Evolutionary conservation across 345 rosid genomes (phyloP).

Genomic region (Clarkia xantiana): DNA sequence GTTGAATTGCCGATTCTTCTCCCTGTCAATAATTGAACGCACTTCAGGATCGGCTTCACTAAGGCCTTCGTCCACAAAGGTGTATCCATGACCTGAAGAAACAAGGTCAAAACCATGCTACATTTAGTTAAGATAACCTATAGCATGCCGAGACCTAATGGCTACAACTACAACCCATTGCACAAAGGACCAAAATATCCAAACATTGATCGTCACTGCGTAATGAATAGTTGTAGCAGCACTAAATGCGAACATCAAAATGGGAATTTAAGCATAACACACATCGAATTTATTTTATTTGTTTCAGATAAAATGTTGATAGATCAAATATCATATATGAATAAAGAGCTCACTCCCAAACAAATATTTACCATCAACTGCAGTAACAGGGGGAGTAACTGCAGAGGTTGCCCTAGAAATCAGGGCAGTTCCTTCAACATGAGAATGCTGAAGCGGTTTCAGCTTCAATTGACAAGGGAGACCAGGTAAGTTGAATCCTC

Average conservation of each 20-base stretch:
- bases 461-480: slow-evolving; percentile 29
- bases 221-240: no score
- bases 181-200: not conserved
- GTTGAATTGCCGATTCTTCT: slow-evolving; percentile 74
- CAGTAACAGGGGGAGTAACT: slow-evolving; percentile 34
- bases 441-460: slow-evolving; percentile 23
- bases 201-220: no score
- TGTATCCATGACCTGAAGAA: slow-evolving; percentile 26
- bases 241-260: no score
- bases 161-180: not conserved
- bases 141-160: no score
- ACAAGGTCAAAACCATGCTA: not conserved
- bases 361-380: slow-evolving; percentile 27
- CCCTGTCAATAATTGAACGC: slow-evolving; percentile 41
- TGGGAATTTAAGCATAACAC: no score
- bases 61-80: slow-evolving; percentile 42
- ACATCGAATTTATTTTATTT: no score
- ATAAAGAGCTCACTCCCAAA: not conserved
- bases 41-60: slow-evolving; percentile 73
- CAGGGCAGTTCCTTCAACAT: slow-evolving; percentile 33
- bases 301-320: not conserved
- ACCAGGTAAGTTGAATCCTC: slow-evolving; percentile 17
- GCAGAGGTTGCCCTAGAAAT: slow-evolving; percentile 41
- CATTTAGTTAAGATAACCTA: not conserved
- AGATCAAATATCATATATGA: not conserved